Percentiles rank a stretch among this genome's conserved stretches.
Evolutionary conservation across 2,329 filamentous ascomycete genomes (phyloP).

Genomic region (Xylaria sp.): DNA sequence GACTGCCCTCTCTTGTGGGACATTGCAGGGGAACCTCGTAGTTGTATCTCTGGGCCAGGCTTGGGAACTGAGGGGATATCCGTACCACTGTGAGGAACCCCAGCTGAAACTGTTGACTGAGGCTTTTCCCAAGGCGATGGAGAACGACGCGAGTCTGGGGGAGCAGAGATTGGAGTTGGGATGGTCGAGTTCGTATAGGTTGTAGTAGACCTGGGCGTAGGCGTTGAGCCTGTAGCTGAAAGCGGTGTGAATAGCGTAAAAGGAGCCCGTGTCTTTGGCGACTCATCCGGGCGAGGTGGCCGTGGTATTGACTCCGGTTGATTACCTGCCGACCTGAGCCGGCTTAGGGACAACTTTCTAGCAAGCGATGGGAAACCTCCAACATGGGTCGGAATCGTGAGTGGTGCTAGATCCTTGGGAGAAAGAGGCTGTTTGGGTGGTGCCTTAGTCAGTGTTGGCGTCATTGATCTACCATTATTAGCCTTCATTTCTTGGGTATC

Average conservation of each 20-base stretch:
- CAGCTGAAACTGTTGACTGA: conserved; percentile 33
- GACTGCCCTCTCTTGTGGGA: conserved; percentile 60
- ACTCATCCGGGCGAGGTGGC: conserved; percentile 53
- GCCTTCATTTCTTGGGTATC: not conserved
- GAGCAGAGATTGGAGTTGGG: conserved; percentile 58
- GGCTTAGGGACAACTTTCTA: conserved; percentile 50
- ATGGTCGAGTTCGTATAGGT: conserved; percentile 52
- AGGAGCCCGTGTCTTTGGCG: conserved; percentile 52
- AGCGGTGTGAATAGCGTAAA: conserved; percentile 49
- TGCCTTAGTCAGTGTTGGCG: conserved; percentile 11
- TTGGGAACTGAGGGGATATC: conserved; percentile 42
- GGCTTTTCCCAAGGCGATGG: conserved; percentile 52
- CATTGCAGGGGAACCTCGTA: conserved; percentile 27
- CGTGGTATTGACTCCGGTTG: conserved; percentile 49
- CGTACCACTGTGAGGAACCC: conserved; percentile 35
- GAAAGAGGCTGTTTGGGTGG: conserved; percentile 51
- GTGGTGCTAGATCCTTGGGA: conserved; percentile 60
- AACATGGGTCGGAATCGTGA: conserved; percentile 58
- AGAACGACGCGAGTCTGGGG: conserved; percentile 50
- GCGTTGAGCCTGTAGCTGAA: conserved; percentile 49
- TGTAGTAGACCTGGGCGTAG: conserved; percentile 52
- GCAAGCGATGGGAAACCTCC: conserved; percentile 42
- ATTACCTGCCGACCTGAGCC: conserved; percentile 53
- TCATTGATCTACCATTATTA: conserved; percentile 3
- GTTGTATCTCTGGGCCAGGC: conserved; percentile 38